These are phyloP conservation scores for Russula lepida DNA, from an alignment of 768 basidiomycete genomes.

Conservation along the genomic window DNA sequence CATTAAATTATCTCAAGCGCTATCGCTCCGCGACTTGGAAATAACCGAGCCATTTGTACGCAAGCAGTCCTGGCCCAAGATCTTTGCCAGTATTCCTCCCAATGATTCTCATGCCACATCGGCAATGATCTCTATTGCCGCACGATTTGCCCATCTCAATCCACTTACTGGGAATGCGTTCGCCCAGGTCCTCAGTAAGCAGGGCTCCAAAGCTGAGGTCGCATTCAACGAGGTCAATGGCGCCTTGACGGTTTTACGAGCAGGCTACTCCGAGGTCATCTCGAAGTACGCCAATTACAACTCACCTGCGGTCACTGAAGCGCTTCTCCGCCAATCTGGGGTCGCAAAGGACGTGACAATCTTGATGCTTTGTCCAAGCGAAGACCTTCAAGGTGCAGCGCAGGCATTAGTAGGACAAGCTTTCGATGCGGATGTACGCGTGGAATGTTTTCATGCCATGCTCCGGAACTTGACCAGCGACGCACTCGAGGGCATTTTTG, in stretches of 20 bases:
- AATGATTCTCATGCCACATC: slow-evolving; percentile 52
- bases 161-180: slow-evolving; percentile 47
- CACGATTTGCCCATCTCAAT: slow-evolving; percentile 61
- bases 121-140: slow-evolving; percentile 48
- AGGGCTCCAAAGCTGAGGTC: slow-evolving; percentile 22
- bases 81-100: slow-evolving; percentile 51
- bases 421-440: slow-evolving; percentile 82
- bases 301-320: slow-evolving; percentile 40
- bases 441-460: slow-evolving; percentile 78
- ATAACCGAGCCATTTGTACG: slow-evolving; percentile 34
- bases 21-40: slow-evolving; percentile 32
- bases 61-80: slow-evolving; percentile 58
- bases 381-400: slow-evolving; percentile 62
- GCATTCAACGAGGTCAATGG: slow-evolving; percentile 53
- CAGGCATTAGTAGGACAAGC: slow-evolving; percentile 78
- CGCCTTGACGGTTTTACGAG: slow-evolving; percentile 47
- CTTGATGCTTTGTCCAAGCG: slow-evolving; percentile 77
- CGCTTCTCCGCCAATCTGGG: slow-evolving; percentile 47
- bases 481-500: slow-evolving; percentile 61
- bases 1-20: slow-evolving; percentile 30
- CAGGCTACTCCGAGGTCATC: slow-evolving; percentile 54
- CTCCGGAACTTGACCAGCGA: slow-evolving; percentile 57
- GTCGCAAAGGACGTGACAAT: slow-evolving; percentile 52
- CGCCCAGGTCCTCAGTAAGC: slow-evolving; percentile 29
- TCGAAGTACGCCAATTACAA: slow-evolving; percentile 59